Conservation (phyloP, 768 basidiomycete genomes). For the Phanerodontia chrysosporium region DNA sequence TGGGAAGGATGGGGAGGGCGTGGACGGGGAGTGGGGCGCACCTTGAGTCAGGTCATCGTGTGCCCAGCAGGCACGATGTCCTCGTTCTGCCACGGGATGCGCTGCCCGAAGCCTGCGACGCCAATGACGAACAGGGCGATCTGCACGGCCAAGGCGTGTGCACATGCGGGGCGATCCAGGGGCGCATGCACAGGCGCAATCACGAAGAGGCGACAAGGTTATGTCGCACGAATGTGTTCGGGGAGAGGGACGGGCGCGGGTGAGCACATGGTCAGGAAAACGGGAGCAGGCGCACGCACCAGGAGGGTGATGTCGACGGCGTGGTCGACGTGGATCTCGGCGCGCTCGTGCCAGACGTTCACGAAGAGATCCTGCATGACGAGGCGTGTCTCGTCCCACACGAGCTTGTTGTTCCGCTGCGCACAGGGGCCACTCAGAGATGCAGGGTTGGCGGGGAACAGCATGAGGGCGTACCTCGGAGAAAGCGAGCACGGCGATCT, state of each 20-base stretch:
- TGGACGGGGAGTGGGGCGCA: too few relatives aligned
- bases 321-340: too few relatives aligned
- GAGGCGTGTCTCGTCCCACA: too few relatives aligned
- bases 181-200: not conserved
- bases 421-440: too few relatives aligned
- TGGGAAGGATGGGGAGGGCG: too few relatives aligned
- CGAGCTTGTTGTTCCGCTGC: too few relatives aligned
- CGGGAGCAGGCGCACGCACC: slow-evolving; percentile 29
- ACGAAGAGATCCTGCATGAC: too few relatives aligned
- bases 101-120: slow-evolving; percentile 52
- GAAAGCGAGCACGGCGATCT: slow-evolving; percentile 61
- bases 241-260: not conserved
- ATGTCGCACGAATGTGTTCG: too few relatives aligned
- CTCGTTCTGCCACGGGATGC: slow-evolving; percentile 45
- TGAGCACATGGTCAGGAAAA: not conserved
- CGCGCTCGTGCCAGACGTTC: too few relatives aligned
- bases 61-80: slow-evolving; percentile 34
- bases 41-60: too few relatives aligned
- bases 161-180: not conserved
- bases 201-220: not conserved
- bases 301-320: slow-evolving; percentile 51
- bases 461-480: slow-evolving; percentile 48
- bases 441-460: slow-evolving; percentile 4
- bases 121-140: slow-evolving; percentile 54
- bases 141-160: slow-evolving; percentile 26